Conservation (phyloP, 176 grass and related monocot genomes). For the Zizania latifolia region DNA sequence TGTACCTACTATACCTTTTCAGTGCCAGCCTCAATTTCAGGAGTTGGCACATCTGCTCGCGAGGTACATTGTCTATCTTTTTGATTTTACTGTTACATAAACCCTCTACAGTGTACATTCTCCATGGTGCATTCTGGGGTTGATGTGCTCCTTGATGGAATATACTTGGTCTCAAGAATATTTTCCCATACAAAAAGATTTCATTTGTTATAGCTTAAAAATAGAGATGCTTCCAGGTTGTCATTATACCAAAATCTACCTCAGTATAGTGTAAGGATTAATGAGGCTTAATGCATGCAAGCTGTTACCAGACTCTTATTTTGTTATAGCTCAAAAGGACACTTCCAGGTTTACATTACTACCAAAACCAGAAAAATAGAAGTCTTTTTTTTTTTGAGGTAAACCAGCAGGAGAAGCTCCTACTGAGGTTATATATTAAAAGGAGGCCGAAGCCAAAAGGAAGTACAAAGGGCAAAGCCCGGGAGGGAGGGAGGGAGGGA, state of each 20-base stretch:
- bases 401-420: too few species aligned
- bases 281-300: not conserved
- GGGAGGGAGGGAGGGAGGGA: too few species aligned
- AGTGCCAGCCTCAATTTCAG: slow-evolving; percentile 45
- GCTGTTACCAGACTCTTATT: not conserved
- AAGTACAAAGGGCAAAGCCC: too few species aligned
- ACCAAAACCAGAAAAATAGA: not conserved
- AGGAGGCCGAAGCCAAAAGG: too few species aligned
- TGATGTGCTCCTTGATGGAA: not conserved
- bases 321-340: not conserved
- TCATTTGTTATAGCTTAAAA: not conserved
- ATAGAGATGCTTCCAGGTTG: not conserved
- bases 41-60: slow-evolving; percentile 40
- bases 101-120: not conserved
- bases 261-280: not conserved
- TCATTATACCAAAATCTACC: not conserved
- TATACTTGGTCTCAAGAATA: not conserved
- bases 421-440: too few species aligned
- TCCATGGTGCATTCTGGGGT: not conserved
- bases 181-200: not conserved
- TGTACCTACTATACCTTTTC: slow-evolving; percentile 18
- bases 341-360: not conserved
- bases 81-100: not conserved
- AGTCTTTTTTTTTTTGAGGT: too few species aligned
- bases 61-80: slow-evolving; percentile 49